Percentiles rank a stretch among this genome's conserved stretches.
These are phyloP conservation scores for Albatrellus ellisii DNA, from an alignment of 768 basidiomycete species.

Conservation along the genomic window DNA sequence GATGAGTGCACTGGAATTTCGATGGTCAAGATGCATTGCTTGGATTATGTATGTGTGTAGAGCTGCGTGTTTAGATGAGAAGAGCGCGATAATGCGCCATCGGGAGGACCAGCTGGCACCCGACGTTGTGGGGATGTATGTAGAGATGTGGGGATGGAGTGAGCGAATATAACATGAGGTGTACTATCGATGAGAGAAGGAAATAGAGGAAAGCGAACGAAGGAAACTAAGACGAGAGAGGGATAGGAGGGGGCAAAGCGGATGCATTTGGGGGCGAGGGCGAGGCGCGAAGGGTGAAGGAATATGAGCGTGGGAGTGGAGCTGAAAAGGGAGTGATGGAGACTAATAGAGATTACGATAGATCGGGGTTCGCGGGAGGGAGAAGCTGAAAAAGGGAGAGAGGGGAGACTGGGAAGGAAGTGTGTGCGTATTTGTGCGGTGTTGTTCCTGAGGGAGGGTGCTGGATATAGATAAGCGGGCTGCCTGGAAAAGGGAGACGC, in stretches of 20 bases:
- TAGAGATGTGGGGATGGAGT: not conserved
- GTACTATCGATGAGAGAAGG: not conserved
- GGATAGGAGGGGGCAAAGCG: conserved; percentile 6
- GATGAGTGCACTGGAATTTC: not conserved
- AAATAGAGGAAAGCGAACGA: not conserved
- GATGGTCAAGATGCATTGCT: conserved; percentile 12
- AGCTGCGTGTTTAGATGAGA: not conserved
- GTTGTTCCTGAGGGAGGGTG: conserved; percentile 15
- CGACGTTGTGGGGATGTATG: conserved; percentile 5
- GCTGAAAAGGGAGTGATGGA: not conserved
- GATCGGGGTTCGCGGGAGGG: not conserved
- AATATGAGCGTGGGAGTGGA: not conserved
- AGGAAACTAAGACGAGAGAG: not conserved
- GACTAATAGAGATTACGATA: not conserved
- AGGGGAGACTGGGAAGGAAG: conserved; percentile 12
- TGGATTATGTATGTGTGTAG: not conserved
- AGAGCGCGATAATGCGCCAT: conserved; percentile 11
- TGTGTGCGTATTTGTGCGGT: conserved; percentile 13
- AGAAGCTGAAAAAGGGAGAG: conserved; percentile 9
- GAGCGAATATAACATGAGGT: not conserved
- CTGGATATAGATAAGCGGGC: conserved; percentile 17
- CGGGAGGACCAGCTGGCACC: conserved; percentile 5
- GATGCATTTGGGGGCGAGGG: conserved; percentile 1
- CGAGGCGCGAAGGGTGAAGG: not conserved
- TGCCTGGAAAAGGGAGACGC: conserved; percentile 17